Percentiles rank a stretch among this genome's conserved stretches.
Conservation (phyloP, 768 basidiomycete species). For the Xerocomellus amylosporus region DNA sequence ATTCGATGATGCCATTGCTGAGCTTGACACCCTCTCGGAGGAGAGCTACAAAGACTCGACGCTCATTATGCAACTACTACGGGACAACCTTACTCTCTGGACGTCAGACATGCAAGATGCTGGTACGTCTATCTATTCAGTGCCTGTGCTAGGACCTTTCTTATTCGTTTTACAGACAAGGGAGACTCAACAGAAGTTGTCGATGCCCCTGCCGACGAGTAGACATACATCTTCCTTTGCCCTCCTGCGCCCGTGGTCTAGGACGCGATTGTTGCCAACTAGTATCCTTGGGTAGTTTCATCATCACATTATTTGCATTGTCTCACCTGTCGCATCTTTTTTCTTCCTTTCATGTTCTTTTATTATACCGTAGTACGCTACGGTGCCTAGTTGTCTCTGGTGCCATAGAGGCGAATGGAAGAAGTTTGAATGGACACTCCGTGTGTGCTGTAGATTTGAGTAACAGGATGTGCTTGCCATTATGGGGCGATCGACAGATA, state of each 20-base stretch:
- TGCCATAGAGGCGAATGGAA: slow-evolving; percentile 34
- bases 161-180: slow-evolving; percentile 52
- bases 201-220: slow-evolving; percentile 66
- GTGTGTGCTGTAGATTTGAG: neutral
- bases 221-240: slow-evolving; percentile 32
- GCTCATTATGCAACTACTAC: slow-evolving; percentile 92
- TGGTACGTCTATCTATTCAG: slow-evolving; percentile 49
- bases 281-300: slow-evolving; percentile 15
- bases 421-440: slow-evolving; percentile 24
- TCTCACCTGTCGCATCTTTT: slow-evolving; percentile 34
- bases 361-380: slow-evolving; percentile 37
- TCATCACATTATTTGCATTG: slow-evolving; percentile 32
- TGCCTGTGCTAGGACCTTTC: neutral
- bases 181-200: slow-evolving; percentile 68
- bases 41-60: slow-evolving; percentile 99
- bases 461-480: neutral
- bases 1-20: slow-evolving; percentile 98
- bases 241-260: slow-evolving; percentile 18
- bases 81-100: slow-evolving; percentile 98
- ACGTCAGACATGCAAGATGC: slow-evolving; percentile 97
- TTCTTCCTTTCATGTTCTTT: slow-evolving; percentile 26
- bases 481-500: neutral
- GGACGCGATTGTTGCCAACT: slow-evolving; percentile 9
- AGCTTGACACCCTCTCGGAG: slow-evolving; percentile 97
- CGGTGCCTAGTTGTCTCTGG: slow-evolving; percentile 33